Percentiles rank a stretch among this genome's conserved stretches.
Evolutionary conservation across 768 basidiomycete genomes (phyloP).

Genomic region (Amanita inopinata): DNA sequence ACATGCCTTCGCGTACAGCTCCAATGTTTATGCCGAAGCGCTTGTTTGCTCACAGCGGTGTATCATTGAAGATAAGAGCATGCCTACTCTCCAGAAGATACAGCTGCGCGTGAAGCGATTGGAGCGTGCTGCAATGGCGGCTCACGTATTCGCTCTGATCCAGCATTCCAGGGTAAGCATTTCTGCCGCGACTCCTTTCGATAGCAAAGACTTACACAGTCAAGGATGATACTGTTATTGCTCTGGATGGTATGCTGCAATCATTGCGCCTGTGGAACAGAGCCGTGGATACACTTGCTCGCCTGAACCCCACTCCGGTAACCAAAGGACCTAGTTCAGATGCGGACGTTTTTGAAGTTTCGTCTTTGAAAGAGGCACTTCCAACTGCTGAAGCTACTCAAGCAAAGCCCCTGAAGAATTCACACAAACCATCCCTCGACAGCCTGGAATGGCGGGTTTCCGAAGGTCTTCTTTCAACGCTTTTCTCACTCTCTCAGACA

Average conservation of each 20-base stretch:
- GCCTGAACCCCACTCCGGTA: slow-evolving; percentile 32
- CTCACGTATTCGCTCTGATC: slow-evolving; percentile 57
- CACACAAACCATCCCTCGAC: slow-evolving; percentile 20
- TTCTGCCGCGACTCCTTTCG: background rate
- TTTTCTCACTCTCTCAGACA: slow-evolving; percentile 54
- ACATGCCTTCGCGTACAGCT: slow-evolving; percentile 21
- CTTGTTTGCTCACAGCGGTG: slow-evolving; percentile 32
- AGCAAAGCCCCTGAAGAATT: slow-evolving; percentile 13
- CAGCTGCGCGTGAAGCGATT: slow-evolving; percentile 46
- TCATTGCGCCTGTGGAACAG: slow-evolving; percentile 75
- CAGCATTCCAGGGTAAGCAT: slow-evolving; percentile 51
- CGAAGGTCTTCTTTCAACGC: slow-evolving; percentile 55
- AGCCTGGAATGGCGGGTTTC: slow-evolving; percentile 63
- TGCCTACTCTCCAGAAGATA: slow-evolving; percentile 48
- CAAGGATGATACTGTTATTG: slow-evolving; percentile 52
- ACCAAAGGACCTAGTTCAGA: slow-evolving; percentile 21
- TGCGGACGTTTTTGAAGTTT: slow-evolving; percentile 52
- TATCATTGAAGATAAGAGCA: slow-evolving; percentile 32
- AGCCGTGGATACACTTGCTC: slow-evolving; percentile 57
- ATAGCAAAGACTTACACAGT: background rate
- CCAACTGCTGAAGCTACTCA: slow-evolving; percentile 17
- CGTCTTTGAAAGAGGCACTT: slow-evolving; percentile 32
- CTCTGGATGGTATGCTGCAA: slow-evolving; percentile 52
- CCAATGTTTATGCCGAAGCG: slow-evolving; percentile 53
- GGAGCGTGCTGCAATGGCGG: slow-evolving; percentile 66